phyloP scores from a whole-genome alignment of 1,139 yeast genomes.

The Chernovozyma sophiae-reginae region DNA sequence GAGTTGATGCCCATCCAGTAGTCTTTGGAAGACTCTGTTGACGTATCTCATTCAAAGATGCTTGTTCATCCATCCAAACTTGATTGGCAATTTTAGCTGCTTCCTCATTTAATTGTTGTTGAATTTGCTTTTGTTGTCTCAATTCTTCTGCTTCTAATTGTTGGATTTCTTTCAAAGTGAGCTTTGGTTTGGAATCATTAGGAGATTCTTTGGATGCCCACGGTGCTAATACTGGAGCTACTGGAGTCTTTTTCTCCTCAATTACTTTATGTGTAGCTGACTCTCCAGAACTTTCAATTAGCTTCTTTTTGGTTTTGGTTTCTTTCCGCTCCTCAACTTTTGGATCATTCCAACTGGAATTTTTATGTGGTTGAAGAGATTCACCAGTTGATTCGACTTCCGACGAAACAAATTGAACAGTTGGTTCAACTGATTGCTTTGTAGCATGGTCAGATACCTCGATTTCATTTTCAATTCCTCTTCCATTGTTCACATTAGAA shows the following conservation, averaged over 20 bases:
- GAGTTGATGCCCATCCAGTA: conserved; percentile 51
- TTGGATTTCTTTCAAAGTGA: conserved; percentile 68
- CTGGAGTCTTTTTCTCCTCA: background rate
- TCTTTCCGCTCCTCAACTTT: background rate
- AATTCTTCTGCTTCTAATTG: conserved; percentile 57
- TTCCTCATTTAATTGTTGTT: conserved; percentile 31
- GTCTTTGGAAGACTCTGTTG: conserved; percentile 38
- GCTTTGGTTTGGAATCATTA: conserved; percentile 36
- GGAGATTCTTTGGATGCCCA: conserved; percentile 43
- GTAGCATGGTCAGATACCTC: background rate
- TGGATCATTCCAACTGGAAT: background rate
- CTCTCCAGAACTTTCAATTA: background rate
- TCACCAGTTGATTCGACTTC: background rate
- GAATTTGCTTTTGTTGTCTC: conserved; percentile 34
- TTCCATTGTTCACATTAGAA: too few species aligned
- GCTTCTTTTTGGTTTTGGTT: background rate
- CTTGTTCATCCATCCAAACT: conserved; percentile 18
- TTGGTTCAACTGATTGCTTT: background rate
- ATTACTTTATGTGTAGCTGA: background rate
- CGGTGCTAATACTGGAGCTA: conserved; percentile 41
- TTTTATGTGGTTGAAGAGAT: background rate
- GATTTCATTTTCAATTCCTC: too few species aligned
- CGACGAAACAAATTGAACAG: background rate
- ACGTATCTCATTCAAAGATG: conserved; percentile 19
- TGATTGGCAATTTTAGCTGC: conserved; percentile 21